Evolutionary conservation across 176 grass and related monocot genomes (phyloP), one percentile per base, ranked within the genome.

Genomic region (Oryza punctata): DNA sequence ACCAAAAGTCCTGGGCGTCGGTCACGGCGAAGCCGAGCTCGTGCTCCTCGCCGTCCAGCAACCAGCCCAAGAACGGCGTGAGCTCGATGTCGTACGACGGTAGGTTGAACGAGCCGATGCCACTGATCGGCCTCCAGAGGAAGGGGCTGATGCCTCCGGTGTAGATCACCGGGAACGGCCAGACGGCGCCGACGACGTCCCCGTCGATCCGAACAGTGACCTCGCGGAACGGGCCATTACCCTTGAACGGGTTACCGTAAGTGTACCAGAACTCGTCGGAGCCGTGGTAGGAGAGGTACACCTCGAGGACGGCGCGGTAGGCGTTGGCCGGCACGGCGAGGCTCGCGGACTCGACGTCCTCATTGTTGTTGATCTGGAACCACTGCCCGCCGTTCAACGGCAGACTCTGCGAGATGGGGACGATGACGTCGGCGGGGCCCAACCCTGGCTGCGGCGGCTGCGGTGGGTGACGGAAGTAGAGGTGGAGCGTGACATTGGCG

Each of bases 121-220:
- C 92, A 1, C 84, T 84, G 84, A 97, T 92, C 44, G 92, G 95
- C 10, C 67, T 86, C 95, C 95, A 97, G 12, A 97, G 88, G 16
- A 92, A 30, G 4, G 92, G 78, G 74, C 81, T 88, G 11, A 97
- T 29, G 19, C 92, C 95, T 3, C 95, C 95, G 1, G 95, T 97
- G 78, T 92, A 92, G 28, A 97, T 81, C 28, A 97, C 92, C 0
- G 95, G 93, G 76, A 94, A 97, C 44, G 95, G 95, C 95, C 95
- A 97, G 29, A 91, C 88, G 38, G 90, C 88, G 52, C 92, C 95
- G 35, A 91, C 84, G 80, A 97, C 40, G 29, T 88, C 65, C 1
- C 86, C 90, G 29, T 97, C 95, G 43, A 94, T 67, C 45, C 16
- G 54, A 13, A 92, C 78, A 6, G 28, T 89, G 72, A 94, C 90